Evolutionary conservation across 2,329 filamentous ascomycete genomes (phyloP).

Genomic region (Penicillium concentricum): DNA sequence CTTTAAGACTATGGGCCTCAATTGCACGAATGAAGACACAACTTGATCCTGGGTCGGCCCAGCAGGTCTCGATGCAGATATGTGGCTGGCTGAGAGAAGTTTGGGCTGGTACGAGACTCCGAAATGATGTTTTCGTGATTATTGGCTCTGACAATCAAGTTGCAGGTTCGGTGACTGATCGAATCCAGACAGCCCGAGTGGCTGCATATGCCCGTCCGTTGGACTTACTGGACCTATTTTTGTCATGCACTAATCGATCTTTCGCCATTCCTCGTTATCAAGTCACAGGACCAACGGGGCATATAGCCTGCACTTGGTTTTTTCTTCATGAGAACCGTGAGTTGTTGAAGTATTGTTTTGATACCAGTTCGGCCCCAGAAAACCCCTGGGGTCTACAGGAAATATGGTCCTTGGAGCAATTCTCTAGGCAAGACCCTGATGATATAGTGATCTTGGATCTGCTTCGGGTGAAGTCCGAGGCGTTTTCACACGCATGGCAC

Average conservation of each 20-base stretch:
- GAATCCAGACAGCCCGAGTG: conserved; percentile 63
- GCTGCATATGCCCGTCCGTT: conserved; percentile 63
- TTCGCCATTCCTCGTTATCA: conserved; percentile 24
- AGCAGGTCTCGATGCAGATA: conserved; percentile 67
- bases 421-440: conserved; percentile 32
- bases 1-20: conserved; percentile 68
- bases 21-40: conserved; percentile 66
- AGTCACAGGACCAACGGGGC: conserved; percentile 28
- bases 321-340: conserved; percentile 40
- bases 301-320: conserved; percentile 42
- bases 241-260: conserved; percentile 63
- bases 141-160: conserved; percentile 11
- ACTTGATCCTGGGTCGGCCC: conserved; percentile 66
- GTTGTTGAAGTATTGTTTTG: conserved; percentile 52
- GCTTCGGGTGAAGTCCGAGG: conserved; percentile 47
- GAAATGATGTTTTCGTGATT: not conserved
- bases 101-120: conserved; percentile 71
- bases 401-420: conserved; percentile 22
- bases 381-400: conserved; percentile 29
- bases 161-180: conserved; percentile 57
- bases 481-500: conserved; percentile 46
- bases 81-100: conserved; percentile 77
- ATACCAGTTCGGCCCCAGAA: conserved; percentile 28
- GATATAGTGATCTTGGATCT: conserved; percentile 46
- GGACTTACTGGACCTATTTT: conserved; percentile 68